These are phyloP conservation scores for Guyanaporus albipodus DNA, from an alignment of 768 basidiomycete species.

Conservation along the genomic window DNA sequence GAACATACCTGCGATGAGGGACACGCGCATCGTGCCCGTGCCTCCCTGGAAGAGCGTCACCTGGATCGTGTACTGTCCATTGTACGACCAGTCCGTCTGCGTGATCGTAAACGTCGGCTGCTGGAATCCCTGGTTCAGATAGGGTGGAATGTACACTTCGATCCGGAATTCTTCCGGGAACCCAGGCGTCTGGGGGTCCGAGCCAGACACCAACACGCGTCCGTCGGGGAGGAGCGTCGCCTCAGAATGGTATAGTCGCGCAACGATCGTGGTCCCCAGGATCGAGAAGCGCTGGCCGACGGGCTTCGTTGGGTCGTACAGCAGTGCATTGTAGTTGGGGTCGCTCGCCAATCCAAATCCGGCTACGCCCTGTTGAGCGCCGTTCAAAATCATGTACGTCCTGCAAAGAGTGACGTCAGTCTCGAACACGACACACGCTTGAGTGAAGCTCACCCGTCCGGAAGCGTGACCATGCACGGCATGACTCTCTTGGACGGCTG, in stretches of 20 bases:
- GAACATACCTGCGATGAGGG: conserved; percentile 57
- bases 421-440: neutral
- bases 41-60: conserved; percentile 39
- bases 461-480: conserved; percentile 69
- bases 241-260: conserved; percentile 76
- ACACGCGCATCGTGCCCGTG: conserved; percentile 50
- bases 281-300: conserved; percentile 61
- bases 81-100: conserved; percentile 60
- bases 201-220: conserved; percentile 71
- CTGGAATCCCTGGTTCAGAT: conserved; percentile 57
- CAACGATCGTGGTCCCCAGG: conserved; percentile 62
- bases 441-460: conserved; percentile 30
- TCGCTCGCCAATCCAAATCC: conserved; percentile 68
- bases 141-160: conserved; percentile 84
- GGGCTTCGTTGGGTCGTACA: conserved; percentile 66
- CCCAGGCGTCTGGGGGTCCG: conserved; percentile 56
- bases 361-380: conserved; percentile 63
- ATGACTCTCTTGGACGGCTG: conserved; percentile 76
- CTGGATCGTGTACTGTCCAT: conserved; percentile 49
- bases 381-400: conserved; percentile 75
- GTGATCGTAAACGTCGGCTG: conserved; percentile 62
- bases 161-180: conserved; percentile 77
- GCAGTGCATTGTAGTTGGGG: conserved; percentile 59
- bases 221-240: conserved; percentile 73
- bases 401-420: conserved; percentile 38